A percentile compares a stretch with the other conserved stretches of the same genome.
Evolutionary conservation across 768 basidiomycete genomes (phyloP).

Genomic region (Lanmaoa pseudosensibilis): DNA sequence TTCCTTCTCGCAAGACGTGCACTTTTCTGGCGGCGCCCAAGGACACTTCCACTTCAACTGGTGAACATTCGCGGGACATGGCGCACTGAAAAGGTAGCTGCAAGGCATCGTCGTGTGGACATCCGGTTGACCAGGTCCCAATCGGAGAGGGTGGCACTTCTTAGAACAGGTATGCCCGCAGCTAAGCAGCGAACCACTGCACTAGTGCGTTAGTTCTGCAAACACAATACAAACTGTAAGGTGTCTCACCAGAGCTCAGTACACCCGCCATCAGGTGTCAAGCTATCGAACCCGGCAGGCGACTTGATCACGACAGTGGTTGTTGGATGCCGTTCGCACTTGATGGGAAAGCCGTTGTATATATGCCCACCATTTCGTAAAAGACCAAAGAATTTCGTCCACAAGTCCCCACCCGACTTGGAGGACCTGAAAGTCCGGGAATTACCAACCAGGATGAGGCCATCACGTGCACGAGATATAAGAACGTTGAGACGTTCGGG

Average conservation of each 20-base stretch:
- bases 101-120: conserved; percentile 41
- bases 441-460: conserved; percentile 67
- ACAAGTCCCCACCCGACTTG: conserved; percentile 50
- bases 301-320: conserved; percentile 37
- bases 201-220: not conserved
- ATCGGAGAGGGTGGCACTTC: conserved; percentile 57
- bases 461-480: conserved; percentile 66
- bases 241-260: conserved; percentile 52
- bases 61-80: conserved; percentile 49
- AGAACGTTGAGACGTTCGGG: conserved; percentile 71
- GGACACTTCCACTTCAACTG: conserved; percentile 44
- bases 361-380: conserved; percentile 45
- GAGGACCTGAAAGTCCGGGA: conserved; percentile 54
- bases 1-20: conserved; percentile 49
- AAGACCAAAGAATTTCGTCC: conserved; percentile 49
- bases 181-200: conserved; percentile 48
- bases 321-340: conserved; percentile 56
- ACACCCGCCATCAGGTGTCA: conserved; percentile 66
- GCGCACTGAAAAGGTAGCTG: conserved; percentile 32
- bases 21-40: conserved; percentile 37
- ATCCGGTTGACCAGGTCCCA: conserved; percentile 44
- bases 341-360: conserved; percentile 58
- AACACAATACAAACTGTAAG: not conserved
- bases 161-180: conserved; percentile 60
- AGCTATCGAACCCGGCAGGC: conserved; percentile 48